Percentiles rank a stretch among this genome's conserved stretches.
phyloP scores from a whole-genome alignment of 2,329 filamentous ascomycete species.

The Colletotrichum sp. region DNA sequence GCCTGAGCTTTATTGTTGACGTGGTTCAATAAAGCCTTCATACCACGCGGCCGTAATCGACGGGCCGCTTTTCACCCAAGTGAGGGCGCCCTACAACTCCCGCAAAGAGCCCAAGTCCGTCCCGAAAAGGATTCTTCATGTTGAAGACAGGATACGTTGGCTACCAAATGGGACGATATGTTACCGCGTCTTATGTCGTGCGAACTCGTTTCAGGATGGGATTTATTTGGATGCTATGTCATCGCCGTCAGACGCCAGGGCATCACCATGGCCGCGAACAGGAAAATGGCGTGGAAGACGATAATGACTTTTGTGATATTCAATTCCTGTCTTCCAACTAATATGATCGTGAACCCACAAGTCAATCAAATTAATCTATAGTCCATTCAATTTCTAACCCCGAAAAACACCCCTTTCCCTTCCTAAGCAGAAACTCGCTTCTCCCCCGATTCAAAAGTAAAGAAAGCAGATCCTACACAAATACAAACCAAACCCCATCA shows the following conservation, averaged over 20 bases:
- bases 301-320: accelerated
- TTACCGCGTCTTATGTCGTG: neutral
- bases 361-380: accelerated
- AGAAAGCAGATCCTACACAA: neutral
- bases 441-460: neutral
- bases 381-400: neutral
- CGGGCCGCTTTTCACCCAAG: neutral
- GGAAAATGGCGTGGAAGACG: neutral
- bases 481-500: neutral
- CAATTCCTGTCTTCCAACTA: neutral
- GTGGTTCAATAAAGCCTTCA: neutral
- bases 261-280: neutral
- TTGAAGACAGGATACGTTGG: neutral
- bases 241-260: neutral
- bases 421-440: too few relatives aligned
- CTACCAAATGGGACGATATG: neutral
- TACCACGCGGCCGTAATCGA: neutral
- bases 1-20: neutral
- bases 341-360: neutral
- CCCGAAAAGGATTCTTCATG: neutral
- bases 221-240: neutral
- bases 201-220: neutral
- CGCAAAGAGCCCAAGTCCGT: neutral
- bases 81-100: neutral
- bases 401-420: accelerated